Percentiles rank a stretch among this genome's conserved stretches.
Evolutionary conservation across 805 yeast species (phyloP).

Genomic region (Ogataea paraovalis): DNA sequence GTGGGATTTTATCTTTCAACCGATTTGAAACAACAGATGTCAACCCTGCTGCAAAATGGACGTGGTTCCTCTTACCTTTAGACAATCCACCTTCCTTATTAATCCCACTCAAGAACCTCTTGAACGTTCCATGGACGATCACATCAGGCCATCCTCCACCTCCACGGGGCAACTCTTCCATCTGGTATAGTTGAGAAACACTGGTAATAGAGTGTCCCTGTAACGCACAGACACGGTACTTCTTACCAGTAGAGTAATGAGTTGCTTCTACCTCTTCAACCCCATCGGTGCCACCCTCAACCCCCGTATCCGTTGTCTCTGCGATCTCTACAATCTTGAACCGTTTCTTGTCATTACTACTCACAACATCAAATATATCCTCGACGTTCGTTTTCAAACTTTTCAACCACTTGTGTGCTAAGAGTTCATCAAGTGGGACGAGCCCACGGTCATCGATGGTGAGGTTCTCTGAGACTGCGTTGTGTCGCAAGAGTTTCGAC

Average conservation of each 20-base stretch:
- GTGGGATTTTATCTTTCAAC: no score
- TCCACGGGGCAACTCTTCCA: slow-evolving; percentile 14
- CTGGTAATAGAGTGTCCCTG: slow-evolving; percentile 80
- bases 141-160: slow-evolving; percentile 40
- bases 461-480: slow-evolving; percentile 66
- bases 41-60: slow-evolving; percentile 73
- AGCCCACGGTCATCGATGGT: slow-evolving; percentile 66
- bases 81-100: slow-evolving; percentile 53
- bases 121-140: slow-evolving; percentile 80
- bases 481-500: slow-evolving; percentile 80
- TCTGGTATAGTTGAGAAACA: slow-evolving; percentile 37
- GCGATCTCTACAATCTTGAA: slow-evolving; percentile 42
- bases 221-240: slow-evolving; percentile 66
- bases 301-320: no score
- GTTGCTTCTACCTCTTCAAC: slow-evolving; percentile 6
- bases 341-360: slow-evolving; percentile 64
- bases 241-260: slow-evolving; percentile 7
- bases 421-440: slow-evolving; percentile 48
- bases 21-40: slow-evolving; percentile 25
- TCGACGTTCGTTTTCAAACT: slow-evolving; percentile 48
- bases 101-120: slow-evolving; percentile 43
- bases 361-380: slow-evolving; percentile 61
- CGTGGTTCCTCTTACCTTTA: slow-evolving; percentile 74
- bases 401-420: slow-evolving; percentile 56
- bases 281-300: slow-evolving; percentile 22